Conservation (phyloP, 2,329 filamentous ascomycete genomes). For the Xylariaceae sp. region DNA sequence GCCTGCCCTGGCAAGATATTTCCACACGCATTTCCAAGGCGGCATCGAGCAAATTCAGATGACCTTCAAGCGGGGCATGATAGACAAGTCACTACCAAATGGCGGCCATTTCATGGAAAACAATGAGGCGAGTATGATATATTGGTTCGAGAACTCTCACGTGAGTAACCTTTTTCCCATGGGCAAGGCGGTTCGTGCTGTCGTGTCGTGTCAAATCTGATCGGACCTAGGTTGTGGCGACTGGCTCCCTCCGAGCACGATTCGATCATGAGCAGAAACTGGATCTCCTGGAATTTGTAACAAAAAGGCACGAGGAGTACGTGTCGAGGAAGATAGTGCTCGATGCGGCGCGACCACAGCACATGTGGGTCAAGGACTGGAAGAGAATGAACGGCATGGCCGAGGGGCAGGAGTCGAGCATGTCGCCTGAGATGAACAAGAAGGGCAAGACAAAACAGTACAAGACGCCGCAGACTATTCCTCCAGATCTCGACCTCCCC, state of each 20-base stretch:
- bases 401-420: conserved; percentile 46
- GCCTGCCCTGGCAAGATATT: conserved; percentile 78
- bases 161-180: conserved; percentile 41
- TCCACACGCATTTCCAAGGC: conserved; percentile 80
- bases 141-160: conserved; percentile 81
- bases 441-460: conserved; percentile 52
- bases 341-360: conserved; percentile 52
- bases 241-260: conserved; percentile 68
- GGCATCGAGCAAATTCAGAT: conserved; percentile 82
- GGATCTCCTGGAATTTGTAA: conserved; percentile 76
- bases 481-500: conserved; percentile 55
- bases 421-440: conserved; percentile 60
- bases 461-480: conserved; percentile 52
- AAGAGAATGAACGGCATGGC: conserved; percentile 49
- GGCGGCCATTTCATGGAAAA: conserved; percentile 71
- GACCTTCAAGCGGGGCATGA: conserved; percentile 61
- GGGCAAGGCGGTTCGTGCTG: not conserved
- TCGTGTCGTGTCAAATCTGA: not conserved
- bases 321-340: conserved; percentile 62
- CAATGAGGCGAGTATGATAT: conserved; percentile 69
- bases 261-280: conserved; percentile 76
- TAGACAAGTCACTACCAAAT: conserved; percentile 48
- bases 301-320: conserved; percentile 72
- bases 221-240: conserved; percentile 57
- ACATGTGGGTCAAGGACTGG: conserved; percentile 62